Conservation (phyloP, 208 protist species). For the Polymyxa betae region DNA sequence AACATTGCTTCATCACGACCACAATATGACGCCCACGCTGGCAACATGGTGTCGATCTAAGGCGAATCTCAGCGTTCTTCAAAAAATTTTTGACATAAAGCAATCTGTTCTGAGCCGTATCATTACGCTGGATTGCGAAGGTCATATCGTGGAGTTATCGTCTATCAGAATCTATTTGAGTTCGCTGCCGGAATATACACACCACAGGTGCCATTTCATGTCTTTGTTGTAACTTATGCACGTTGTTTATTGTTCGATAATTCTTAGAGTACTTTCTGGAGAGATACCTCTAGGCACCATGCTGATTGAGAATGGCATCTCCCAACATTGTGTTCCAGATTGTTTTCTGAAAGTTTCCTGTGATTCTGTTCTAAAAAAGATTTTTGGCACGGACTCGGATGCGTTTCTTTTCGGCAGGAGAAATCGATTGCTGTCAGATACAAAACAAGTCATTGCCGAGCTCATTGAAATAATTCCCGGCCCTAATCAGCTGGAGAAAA, state of each 20-base stretch:
- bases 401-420: neutral
- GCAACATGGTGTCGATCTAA: neutral
- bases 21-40: slow-evolving; percentile 42
- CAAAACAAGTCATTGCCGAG: neutral
- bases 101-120: neutral
- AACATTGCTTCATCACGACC: neutral
- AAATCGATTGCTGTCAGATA: neutral
- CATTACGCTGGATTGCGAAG: slow-evolving; percentile 1
- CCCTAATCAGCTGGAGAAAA: neutral
- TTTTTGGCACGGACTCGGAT: neutral
- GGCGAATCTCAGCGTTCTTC: neutral
- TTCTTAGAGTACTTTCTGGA: neutral
- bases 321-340: neutral
- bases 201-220: neutral
- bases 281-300: neutral
- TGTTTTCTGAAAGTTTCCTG: neutral
- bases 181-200: neutral
- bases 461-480: slow-evolving; percentile 35
- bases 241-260: neutral
- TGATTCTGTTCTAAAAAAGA: neutral
- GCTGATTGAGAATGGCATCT: neutral
- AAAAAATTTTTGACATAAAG: neutral
- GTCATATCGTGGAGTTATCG: neutral
- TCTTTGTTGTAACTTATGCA: neutral
- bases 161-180: neutral